Base-by-base conservation (phyloP, 2,329 filamentous ascomycete genomes). In the Thelonectria blattea region DNA sequence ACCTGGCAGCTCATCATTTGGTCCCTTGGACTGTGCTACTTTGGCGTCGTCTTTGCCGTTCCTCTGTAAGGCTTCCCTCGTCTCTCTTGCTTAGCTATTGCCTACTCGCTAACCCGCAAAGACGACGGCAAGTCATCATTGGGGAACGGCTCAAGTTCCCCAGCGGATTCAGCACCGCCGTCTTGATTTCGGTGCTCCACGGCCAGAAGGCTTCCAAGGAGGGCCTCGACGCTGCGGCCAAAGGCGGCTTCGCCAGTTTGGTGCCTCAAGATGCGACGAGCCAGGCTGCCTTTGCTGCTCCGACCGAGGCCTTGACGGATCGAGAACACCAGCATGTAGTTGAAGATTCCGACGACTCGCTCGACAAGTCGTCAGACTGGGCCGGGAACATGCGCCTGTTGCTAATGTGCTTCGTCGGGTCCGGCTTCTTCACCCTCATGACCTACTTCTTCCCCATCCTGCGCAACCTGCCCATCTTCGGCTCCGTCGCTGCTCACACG, bases 21-120 rank as follows among this genome's bases (percentile, higher is more conserved):
- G 95, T 91, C 92, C 24, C 75, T 99, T 55, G 95, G 95, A 0
- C 85, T 99, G 15, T 97, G 93, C 73, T 94, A 98, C 72, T 99
- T 99, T 73, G 95, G 95, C 0, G 95, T 98, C 1, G 89, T 98
- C 1, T 98, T 99, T 79, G 95, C 93, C 0, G 94, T 99, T 14
- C 95, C 95, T 1, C 73, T 98, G 82, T 84, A 74, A 76, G 79
- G 22, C 22, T 7, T 30, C 27, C 9, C 27, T 8, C 8, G 22
- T 7, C 27, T 30, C 27, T 30, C 2, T 2, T 30, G 8, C 27
- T 9, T 2, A 53, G 30, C 20, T 24, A n/a, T 11, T 39, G 27
- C n/a, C n/a, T 24, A 17, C 53, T 61, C 18, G 41, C 65, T 48
- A 37, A 47, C 42, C 12, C 22, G 7, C 14, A 15, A 24, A 85